phyloP scores from a whole-genome alignment of 805 yeast genomes.

The Brettanomyces sp. region DNA sequence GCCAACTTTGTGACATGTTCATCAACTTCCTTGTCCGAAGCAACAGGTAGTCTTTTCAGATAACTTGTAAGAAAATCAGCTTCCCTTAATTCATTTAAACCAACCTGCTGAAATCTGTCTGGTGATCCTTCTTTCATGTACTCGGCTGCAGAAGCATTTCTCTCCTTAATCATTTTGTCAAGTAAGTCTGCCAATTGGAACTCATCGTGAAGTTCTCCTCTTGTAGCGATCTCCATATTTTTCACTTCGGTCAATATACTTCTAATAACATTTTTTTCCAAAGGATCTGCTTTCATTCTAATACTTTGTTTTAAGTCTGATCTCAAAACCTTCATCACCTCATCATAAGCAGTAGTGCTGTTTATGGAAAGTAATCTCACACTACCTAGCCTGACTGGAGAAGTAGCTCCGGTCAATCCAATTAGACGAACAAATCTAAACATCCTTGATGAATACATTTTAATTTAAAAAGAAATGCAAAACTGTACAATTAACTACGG shows the following conservation, averaged over 20 bases:
- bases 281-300: conserved; percentile 24
- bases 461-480: too few relatives aligned
- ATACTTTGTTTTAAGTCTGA: conserved; percentile 26
- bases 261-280: conserved; percentile 32
- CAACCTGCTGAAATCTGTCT: conserved; percentile 31
- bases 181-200: conserved; percentile 25
- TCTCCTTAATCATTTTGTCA: conserved; percentile 30
- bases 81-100: conserved; percentile 30
- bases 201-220: conserved; percentile 20
- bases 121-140: conserved; percentile 29
- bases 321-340: conserved; percentile 18
- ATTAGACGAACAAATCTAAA: too few relatives aligned
- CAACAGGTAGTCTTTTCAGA: conserved; percentile 26
- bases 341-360: conserved; percentile 15
- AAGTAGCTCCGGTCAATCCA: too few relatives aligned
- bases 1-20: conserved; percentile 23
- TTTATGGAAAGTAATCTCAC: neutral
- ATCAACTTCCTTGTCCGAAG: conserved; percentile 26
- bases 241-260: conserved; percentile 30
- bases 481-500: too few relatives aligned
- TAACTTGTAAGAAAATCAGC: conserved; percentile 26
- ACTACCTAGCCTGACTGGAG: too few relatives aligned
- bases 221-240: conserved; percentile 27
- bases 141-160: conserved; percentile 28
- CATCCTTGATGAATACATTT: too few relatives aligned